Conservation (phyloP, 1,139 yeast genomes). For the Geotrichum armillariae region DNA sequence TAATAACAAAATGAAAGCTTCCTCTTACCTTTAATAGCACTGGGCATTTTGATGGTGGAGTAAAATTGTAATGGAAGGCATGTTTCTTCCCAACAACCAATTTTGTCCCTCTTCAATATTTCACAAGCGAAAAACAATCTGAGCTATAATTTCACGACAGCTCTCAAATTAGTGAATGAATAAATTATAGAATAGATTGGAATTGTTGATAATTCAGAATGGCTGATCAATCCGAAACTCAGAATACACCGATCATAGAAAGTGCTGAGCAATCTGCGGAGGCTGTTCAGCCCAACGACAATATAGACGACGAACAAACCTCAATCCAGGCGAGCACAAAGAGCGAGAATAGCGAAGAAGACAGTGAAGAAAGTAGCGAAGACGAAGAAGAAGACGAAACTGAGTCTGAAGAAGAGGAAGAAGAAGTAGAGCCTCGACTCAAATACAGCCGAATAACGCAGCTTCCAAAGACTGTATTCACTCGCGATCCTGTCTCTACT, state of each 20-base stretch:
- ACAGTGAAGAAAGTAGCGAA: slow-evolving; percentile 29
- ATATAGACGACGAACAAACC: background rate
- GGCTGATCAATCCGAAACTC: background rate
- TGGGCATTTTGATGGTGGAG: slow-evolving; percentile 29
- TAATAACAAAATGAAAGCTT: background rate
- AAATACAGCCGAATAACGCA: slow-evolving; percentile 68
- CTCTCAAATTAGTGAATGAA: background rate
- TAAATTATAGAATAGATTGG: background rate
- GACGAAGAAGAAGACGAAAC: slow-evolving; percentile 28
- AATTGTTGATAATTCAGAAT: background rate
- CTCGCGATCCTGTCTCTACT: slow-evolving; percentile 74
- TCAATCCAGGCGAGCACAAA: background rate
- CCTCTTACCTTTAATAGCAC: slow-evolving; percentile 33
- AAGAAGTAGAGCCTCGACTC: slow-evolving; percentile 69
- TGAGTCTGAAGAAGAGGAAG: slow-evolving; percentile 47
- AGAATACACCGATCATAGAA: background rate
- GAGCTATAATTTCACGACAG: background rate
- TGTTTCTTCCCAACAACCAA: slow-evolving; percentile 20
- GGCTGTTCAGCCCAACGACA: background rate
- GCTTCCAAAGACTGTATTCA: slow-evolving; percentile 67
- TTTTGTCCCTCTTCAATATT: background rate
- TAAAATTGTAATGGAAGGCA: background rate
- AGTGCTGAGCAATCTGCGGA: background rate
- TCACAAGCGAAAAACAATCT: too few species aligned
- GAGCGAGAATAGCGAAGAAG: slow-evolving; percentile 27